phyloP scores from a whole-genome alignment of 2,329 filamentous ascomycete species.

The Harringtonia lauricola region DNA sequence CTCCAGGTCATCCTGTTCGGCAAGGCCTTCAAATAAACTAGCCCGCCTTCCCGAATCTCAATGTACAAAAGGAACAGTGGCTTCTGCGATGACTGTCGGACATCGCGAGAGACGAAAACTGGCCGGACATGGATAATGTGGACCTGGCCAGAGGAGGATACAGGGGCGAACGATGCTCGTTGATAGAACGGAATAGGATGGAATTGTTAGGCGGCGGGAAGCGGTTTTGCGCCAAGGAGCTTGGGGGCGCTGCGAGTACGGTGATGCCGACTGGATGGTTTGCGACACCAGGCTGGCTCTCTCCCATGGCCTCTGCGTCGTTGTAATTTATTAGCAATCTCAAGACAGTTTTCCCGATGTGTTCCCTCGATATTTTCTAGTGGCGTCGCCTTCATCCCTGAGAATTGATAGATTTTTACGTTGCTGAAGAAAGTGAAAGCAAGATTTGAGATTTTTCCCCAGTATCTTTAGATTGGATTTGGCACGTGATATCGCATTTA shows the following conservation, averaged over 20 bases:
- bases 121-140: too few species aligned
- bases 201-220: neutral
- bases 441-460: too few species aligned
- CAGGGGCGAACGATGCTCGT: neutral
- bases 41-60: constrained; percentile 6
- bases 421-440: too few species aligned
- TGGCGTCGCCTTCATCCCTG: neutral
- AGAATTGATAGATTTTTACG: too few species aligned
- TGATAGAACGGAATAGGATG: neutral
- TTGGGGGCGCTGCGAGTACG: neutral
- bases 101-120: too few species aligned
- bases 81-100: too few species aligned
- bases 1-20: constrained; percentile 98
- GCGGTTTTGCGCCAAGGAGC: constrained; percentile 16
- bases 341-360: constrained; percentile 41
- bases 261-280: neutral
- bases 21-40: constrained; percentile 81
- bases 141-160: neutral
- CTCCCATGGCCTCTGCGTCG: constrained; percentile 21
- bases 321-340: constrained; percentile 50
- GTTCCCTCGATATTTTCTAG: constrained; percentile 20
- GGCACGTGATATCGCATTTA: too few species aligned
- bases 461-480: too few species aligned
- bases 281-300: neutral
- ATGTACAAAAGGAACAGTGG: constrained; percentile 17